These are phyloP conservation scores for Neoarthrinium moseri DNA, from an alignment of 2,329 filamentous ascomycete species.

Conservation along the genomic window DNA sequence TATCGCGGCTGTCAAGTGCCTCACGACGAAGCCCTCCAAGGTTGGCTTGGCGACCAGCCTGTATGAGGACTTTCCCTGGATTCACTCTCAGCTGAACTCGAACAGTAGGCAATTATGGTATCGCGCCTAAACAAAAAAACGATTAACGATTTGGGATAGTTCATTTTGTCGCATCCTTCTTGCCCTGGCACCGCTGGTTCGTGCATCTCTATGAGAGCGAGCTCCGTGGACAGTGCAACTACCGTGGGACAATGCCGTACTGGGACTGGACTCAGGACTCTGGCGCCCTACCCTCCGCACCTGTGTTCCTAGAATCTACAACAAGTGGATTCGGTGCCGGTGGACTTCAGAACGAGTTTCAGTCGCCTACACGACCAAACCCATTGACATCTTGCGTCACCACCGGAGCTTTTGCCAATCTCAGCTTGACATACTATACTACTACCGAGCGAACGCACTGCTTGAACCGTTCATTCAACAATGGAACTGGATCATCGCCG, in stretches of 20 bases:
- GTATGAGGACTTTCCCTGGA: conserved; percentile 31
- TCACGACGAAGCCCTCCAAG: conserved; percentile 23
- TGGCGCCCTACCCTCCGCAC: conserved; percentile 18
- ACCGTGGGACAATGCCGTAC: conserved; percentile 19
- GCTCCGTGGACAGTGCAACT: conserved; percentile 24
- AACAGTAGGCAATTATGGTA: conserved; percentile 7
- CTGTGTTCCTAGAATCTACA: conserved; percentile 18
- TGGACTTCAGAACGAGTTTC: conserved; percentile 16
- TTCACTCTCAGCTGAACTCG: conserved; percentile 19
- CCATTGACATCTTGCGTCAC: conserved; percentile 24
- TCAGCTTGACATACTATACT: conserved; percentile 1
- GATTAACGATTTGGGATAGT: conserved; percentile 14
- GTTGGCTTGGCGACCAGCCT: conserved; percentile 20
- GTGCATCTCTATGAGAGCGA: conserved; percentile 28
- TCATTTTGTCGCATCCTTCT: conserved; percentile 28
- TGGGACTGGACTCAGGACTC: conserved; percentile 35
- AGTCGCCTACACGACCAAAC: conserved; percentile 17
- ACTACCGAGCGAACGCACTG: conserved; percentile 7
- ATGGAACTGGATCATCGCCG: not conserved
- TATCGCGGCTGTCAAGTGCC: conserved; percentile 26
- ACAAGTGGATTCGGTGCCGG: conserved; percentile 28
- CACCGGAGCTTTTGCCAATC: conserved; percentile 28
- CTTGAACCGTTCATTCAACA: conserved; percentile 17
- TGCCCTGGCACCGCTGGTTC: conserved; percentile 35
- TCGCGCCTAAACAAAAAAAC: not conserved